These are phyloP conservation scores for Gardenia jasminoides DNA, from an alignment of 257 asterid genomes.

Conservation along the genomic window DNA sequence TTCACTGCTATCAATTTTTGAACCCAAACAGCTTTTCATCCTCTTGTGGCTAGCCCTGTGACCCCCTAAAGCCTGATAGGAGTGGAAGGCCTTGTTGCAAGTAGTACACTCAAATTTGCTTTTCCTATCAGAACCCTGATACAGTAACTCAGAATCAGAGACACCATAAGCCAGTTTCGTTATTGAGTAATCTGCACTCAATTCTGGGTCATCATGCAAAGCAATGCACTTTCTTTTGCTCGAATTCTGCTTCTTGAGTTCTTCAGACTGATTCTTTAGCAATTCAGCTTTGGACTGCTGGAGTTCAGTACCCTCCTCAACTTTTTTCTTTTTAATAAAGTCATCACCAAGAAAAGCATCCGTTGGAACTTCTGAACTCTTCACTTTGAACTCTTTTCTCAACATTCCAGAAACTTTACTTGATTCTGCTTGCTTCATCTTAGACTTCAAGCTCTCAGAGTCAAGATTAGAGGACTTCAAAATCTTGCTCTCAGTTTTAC, in stretches of 20 bases:
- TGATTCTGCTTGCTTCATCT: slow-evolving; percentile 21
- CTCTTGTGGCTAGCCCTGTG: slow-evolving; percentile 91
- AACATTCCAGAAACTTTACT: slow-evolving; percentile 17
- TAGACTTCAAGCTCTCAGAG: slow-evolving; percentile 8
- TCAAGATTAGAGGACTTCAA: slow-evolving; percentile 16
- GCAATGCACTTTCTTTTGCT: slow-evolving; percentile 40
- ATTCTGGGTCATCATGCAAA: slow-evolving; percentile 20
- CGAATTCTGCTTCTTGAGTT: slow-evolving; percentile 28
- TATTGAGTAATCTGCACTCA: slow-evolving; percentile 15
- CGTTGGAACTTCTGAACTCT: slow-evolving; percentile 18
- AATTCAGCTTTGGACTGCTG: slow-evolving; percentile 36
- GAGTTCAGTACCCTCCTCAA: slow-evolving; percentile 4
- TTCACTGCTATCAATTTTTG: slow-evolving; percentile 38
- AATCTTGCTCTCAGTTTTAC: slow-evolving; percentile 11
- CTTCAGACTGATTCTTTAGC: slow-evolving; percentile 27
- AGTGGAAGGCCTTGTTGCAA: slow-evolving; percentile 64
- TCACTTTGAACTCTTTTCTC: slow-evolving; percentile 26
- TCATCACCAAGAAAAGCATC: slow-evolving; percentile 19
- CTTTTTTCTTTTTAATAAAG: slow-evolving; percentile 8
- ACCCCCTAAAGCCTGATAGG: slow-evolving; percentile 92
- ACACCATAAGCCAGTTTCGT: slow-evolving; percentile 13
- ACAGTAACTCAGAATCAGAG: slow-evolving; percentile 11
- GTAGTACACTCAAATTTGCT: slow-evolving; percentile 58
- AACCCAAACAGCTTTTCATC: slow-evolving; percentile 60
- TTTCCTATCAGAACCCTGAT: slow-evolving; percentile 24